These are phyloP conservation scores for Luffa aegyptiaca DNA, from an alignment of 306 rosid species.

Conservation along the genomic window DNA sequence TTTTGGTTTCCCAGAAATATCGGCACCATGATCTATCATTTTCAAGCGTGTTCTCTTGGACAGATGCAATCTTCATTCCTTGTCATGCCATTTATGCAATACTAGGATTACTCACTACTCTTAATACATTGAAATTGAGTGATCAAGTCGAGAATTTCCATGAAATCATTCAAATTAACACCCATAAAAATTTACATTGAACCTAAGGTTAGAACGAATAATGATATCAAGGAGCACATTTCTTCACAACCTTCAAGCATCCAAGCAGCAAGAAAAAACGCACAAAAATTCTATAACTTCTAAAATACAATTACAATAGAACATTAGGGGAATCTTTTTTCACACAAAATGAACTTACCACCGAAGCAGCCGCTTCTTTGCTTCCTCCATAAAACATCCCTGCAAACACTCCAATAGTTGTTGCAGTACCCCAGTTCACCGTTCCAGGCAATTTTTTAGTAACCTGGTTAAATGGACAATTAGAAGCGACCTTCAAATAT, in stretches of 20 bases:
- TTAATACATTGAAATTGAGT: background rate
- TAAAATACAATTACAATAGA: background rate
- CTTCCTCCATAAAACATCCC: constrained; percentile 95
- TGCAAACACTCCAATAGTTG: constrained; percentile 77
- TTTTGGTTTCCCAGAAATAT: background rate
- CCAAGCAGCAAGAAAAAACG: background rate
- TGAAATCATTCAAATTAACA: background rate
- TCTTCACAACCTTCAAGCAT: background rate
- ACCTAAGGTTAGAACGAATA: background rate
- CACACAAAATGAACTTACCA: constrained; percentile 41
- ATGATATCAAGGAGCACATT: background rate
- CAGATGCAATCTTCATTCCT: background rate
- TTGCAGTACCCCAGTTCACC: constrained; percentile 83
- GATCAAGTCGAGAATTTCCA: background rate
- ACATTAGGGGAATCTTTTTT: background rate
- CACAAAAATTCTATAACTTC: background rate
- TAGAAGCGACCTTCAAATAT: background rate
- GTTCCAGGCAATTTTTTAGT: constrained; percentile 54
- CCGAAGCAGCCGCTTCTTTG: constrained; percentile 89
- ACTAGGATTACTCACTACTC: background rate
- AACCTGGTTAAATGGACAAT: constrained; percentile 25
- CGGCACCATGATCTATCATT: background rate
- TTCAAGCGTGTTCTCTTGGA: background rate
- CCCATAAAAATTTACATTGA: background rate
- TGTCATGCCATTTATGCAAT: background rate